Evolutionary conservation across 1,139 yeast species (phyloP), one percentile per base, ranked within the genome.

Genomic region (Candida mesenterica): DNA sequence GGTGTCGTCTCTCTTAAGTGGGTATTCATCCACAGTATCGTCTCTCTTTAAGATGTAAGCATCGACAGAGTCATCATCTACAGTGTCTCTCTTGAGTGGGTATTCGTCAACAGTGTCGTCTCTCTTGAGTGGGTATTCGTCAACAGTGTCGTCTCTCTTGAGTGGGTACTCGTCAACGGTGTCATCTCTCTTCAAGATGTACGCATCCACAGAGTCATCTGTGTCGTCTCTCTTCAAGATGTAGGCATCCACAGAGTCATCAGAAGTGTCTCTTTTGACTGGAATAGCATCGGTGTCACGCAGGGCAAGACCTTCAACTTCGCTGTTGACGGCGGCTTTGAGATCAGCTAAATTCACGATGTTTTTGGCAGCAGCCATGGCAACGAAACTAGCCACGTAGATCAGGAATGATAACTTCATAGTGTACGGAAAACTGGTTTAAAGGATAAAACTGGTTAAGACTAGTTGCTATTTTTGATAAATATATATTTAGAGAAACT

Each of bases 201-300:
- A 7, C 10, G 15, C 10, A 5, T 12, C 28, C n/a, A n/a, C n/a
- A n/a, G n/a, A n/a, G n/a, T n/a, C n/a, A n/a, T n/a, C n/a, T n/a
- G n/a, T n/a, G n/a, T n/a, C n/a, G 8, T 25, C 28, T 17, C 28
- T 25, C 17, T 25, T 25, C 7, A 12, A 5, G 10, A 7, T 4
- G 15, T 6, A 14, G 12, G 4, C 15, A 7, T 24, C 26, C 23
- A 7, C 10, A 7, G 7, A 7, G 23, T 24, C 24, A 16, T 20
- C 17, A 3, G 57, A 53, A 9, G 52, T 55, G 25, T 55, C 58
- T 19, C 33, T 33, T 24, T 30, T 17, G 13, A 23, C 17, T 15
- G 15, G 25, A 14, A 15, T 7, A 13, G 17, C 26, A 3, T 47
- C 49, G 20, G 56, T 39, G 4, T 41, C 48, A 22, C 46, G 31